phyloP scores from a whole-genome alignment of 768 basidiomycete species.

The Ephemerocybe angulata region DNA sequence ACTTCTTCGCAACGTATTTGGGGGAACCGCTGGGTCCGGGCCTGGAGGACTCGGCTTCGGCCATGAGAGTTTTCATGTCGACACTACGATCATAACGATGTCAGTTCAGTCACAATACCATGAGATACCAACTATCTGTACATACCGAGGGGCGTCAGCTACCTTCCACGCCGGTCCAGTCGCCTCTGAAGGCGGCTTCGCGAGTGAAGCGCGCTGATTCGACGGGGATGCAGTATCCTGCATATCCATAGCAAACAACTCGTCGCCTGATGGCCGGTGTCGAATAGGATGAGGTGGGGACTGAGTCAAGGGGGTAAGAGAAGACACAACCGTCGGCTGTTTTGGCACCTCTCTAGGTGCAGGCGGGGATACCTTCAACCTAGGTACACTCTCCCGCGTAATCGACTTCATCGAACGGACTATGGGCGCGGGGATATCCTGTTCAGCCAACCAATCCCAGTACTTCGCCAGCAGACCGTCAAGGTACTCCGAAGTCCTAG shows the following conservation, averaged over 20 bases:
- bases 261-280: conserved; percentile 47
- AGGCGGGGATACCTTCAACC: too few relatives aligned
- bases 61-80: conserved; percentile 85
- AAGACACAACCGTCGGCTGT: conserved; percentile 16
- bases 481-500: conserved; percentile 53
- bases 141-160: conserved; percentile 48
- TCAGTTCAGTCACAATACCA: conserved; percentile 3
- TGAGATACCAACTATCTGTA: conserved; percentile 10
- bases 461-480: conserved; percentile 56
- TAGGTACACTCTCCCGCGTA: not conserved
- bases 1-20: not conserved
- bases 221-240: conserved; percentile 28
- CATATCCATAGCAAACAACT: conserved; percentile 80
- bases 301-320: not conserved
- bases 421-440: conserved; percentile 65
- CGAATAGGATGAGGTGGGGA: conserved; percentile 25
- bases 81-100: conserved; percentile 41
- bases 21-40: not conserved
- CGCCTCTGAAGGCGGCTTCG: conserved; percentile 28
- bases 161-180: conserved; percentile 46
- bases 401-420: conserved; percentile 24
- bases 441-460: conserved; percentile 63
- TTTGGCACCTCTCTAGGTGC: conserved; percentile 17
- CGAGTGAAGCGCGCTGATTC: conserved; percentile 20
- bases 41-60: conserved; percentile 45